Evolutionary conservation across 2,329 filamentous ascomycete species (phyloP), one percentile per base, ranked within the genome.

Genomic region (Colletotrichum gigasporum): DNA sequence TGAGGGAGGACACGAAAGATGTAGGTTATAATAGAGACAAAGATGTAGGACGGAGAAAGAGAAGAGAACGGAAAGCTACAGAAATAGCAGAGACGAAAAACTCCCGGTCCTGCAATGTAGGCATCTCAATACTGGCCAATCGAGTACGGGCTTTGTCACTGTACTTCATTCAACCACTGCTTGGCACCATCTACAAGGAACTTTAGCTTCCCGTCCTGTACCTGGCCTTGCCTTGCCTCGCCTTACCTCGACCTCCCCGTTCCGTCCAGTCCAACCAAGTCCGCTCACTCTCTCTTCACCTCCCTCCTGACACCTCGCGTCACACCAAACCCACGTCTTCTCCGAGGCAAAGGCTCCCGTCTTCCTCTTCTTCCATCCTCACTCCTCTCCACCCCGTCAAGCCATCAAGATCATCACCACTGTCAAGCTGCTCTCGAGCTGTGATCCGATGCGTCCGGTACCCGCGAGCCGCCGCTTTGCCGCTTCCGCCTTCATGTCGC

Each of bases 381-480:
- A n/a, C 35, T 12, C 44, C 24, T 30, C 30, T n/a, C 7, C 26
- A 30, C 35, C 53, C 44, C 26, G 53, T 37, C 14, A 58, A 48
- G 26, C 16, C 45, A 34, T 59, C 54, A 22, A 37, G 28, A 52
- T 47, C 47, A 45, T 37, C 47, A 16, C 52, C 54, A 22, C 45
- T 39, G 45, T 59, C 18, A 39, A 63, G 34, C 41, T n/a, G n/a
- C n/a, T n/a, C n/a, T 45, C 62, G 32, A 42, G 28, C 55, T 61
- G 45, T 53, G 51, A 35, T 54, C 58, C 67, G 58, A 69, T 69
- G 68, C 62, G 55, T 66, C 56, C 51, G 64, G 47, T 65, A 47
- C 26, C 32, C 28, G 47, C 59, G 28, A 51, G 54, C 56, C 37
- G 39, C 26, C 42, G 48, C 14, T 6, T 20, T 54, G 11, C 26